Evolutionary conservation across 805 yeast species (phyloP), one percentile per base, ranked within the genome.

Genomic region (Candida jianshihensis): DNA sequence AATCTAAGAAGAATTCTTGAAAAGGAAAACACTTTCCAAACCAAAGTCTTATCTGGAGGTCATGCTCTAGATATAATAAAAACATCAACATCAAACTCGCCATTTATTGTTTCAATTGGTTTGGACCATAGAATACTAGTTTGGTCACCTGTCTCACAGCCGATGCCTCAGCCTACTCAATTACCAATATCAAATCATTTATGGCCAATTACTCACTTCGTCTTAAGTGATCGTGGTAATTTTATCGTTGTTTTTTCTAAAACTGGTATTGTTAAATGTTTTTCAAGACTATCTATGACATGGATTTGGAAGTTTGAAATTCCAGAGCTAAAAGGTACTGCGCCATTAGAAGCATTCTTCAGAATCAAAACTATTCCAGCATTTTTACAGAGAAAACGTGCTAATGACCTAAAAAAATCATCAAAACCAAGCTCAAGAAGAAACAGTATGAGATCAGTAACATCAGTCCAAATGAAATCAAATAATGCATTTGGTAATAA

Each of bases 91-190:
- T 78, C 84, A 12, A 56, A 67, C 16, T 61, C 72, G 12, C 77
- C 86, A 3, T 79, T 82, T 47, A 66, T 83, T 18, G 76, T 84
- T 0, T 70, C 83, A 1, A 70, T 81, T 19, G 90, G 89, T 4
- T 61, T 86, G 51, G 94, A 85, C 48, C 88, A 81, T 46, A 73
- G 69, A 40, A 68, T 85, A 4, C 55, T 75, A 22, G 73, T 84
- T 10, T 85, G 94, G 94, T 79, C 84, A 0, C 88, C 88, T 4
- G 52, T 78, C 37, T 57, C 65, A 1, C 56, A 52, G 16, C 83
- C 67, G 28, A 54, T 60, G 34, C 79, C 69, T 35, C 41, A 49
- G 18, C 78, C 76, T 7, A 63, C 70, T 1, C 65, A 60, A 31
- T 49, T 69, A 19, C 71, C 71, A 16, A 51, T 61, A 6, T 51